Evolutionary conservation across 345 rosid genomes (phyloP), one percentile per base, ranked within the genome.

Genomic region (Draba incana): DNA sequence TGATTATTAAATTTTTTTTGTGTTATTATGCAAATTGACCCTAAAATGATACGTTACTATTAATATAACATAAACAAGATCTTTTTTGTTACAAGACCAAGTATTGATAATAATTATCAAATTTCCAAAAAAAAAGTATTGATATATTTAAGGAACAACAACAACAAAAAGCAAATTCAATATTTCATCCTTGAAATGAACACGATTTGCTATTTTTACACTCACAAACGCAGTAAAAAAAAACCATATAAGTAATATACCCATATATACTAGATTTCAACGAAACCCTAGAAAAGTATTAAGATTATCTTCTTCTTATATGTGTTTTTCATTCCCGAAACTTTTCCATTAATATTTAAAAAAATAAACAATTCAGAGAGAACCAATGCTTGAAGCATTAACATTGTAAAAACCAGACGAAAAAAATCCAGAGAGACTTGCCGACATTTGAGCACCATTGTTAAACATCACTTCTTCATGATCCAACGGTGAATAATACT

Each of bases 401-500:
- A 62, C 67, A 64, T 69, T 75, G 48, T 75, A 69, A 63, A 75
- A 70, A 2, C 75, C 71, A 48, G 70, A 50, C 8, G 79, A 63
- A 57, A 75, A 69, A 47, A 66, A 75, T 1, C 69, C 78, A 45
- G 77, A 58, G 11, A 74, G 67, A 61, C 64, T 30, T 45, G 67
- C 63, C 58, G 74, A 68, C 78, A 68, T 62, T 20, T 62, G 69
- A 62, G 64, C 45, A 67, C 46, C 74, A 42, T 50, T 49, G 25
- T 6, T 31, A 31, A 31, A 31, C 35, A 44, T 67, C 43, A 10
- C 48, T 5, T 66, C 76, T 1, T 58, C 66, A 62, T 33, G 37
- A 33, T 69, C 76, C 68, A 68, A 43, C 49, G 77, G 77, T 74
- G 57, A 74, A 37, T 51, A 66, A 16, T 66, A 74, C 68, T 74